phyloP scores from a whole-genome alignment of 2,329 filamentous ascomycete genomes.

The Neoscytalidium dimidiatum region DNA sequence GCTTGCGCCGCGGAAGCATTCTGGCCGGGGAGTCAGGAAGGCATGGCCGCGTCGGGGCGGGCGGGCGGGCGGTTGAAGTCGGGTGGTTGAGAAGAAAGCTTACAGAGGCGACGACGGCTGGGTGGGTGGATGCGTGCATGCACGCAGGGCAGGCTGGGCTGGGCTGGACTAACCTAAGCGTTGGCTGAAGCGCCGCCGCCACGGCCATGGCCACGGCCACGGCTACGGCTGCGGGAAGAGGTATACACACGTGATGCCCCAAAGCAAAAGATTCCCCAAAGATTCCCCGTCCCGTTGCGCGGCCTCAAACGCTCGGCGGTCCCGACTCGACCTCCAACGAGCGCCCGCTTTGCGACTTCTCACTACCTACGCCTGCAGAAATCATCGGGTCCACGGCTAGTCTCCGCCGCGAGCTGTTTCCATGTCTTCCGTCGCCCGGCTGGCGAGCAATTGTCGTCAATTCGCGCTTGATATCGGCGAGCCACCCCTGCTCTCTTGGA shows the following conservation, averaged over 20 bases:
- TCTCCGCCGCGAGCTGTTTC: background rate
- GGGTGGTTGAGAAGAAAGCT: background rate
- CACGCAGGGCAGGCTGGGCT: too few relatives aligned
- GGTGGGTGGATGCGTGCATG: too few relatives aligned
- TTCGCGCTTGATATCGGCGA: slow-evolving; percentile 9
- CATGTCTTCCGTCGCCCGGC: slow-evolving; percentile 12
- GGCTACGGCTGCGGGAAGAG: background rate
- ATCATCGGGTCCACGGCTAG: background rate
- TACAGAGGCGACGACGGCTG: too few relatives aligned
- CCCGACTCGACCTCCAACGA: background rate
- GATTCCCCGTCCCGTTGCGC: slow-evolving; percentile 1
- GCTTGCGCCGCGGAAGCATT: slow-evolving; percentile 11
- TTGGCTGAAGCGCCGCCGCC: background rate
- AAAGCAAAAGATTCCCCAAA: background rate
- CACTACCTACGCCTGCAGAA: background rate
- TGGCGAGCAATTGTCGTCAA: slow-evolving; percentile 10
- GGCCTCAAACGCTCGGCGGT: slow-evolving; percentile 8
- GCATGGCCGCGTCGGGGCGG: slow-evolving; percentile 6
- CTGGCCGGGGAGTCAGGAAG: slow-evolving; percentile 13
- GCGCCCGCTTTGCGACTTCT: background rate
- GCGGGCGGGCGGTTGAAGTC: background rate
- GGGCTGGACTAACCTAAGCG: too few relatives aligned
- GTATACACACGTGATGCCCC: slow-evolving; percentile 1
- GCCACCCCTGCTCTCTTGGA: slow-evolving; percentile 16
- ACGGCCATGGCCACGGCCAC: background rate